Base-by-base conservation (phyloP, 2,329 filamentous ascomycete species). In the Pseudogymnoascus sp. region DNA sequence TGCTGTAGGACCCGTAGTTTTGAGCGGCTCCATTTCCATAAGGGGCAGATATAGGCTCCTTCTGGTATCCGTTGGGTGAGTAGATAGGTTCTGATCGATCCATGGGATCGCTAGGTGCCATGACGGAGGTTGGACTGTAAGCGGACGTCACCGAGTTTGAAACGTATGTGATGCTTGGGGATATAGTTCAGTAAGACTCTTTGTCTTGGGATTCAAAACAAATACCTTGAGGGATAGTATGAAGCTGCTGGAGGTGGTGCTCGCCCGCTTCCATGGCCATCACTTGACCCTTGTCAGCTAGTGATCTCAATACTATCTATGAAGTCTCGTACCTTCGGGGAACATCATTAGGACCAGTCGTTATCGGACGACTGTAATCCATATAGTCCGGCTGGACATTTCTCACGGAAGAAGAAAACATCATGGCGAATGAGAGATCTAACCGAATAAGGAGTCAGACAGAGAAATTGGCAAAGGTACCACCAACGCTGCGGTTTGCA, bases 161-260 rank as follows among this genome's bases (percentile, higher is more conserved):
- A 59, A 63, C 63, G 61, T 73, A 73, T 50, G 69, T 59, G 25
- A 66, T 66, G 62, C 72, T 73, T 72, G 62, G 62, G 67, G 38
- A 59, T 66, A 62, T 61, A 59, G 60, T 70, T 73, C 65, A 72
- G 71, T 67, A 62, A 25, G 59, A 60, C 35, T 62, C 63, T 67
- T 68, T 62, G 42, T 42, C 65, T 65, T 59, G 60, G 64, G 63
- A 64, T 62, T 60, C 47, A 61, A 65, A 62, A 47, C 23, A 64
- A 62, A 70, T 71, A 73, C 72, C 72, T 73, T 56, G 69, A 67
- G 23, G 71, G 65, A 66, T 72, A 72, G 61, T 68, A 72, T 42
- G 66, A 56, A 11, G n/a, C 72, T 69, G 62, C 69, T 66, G 62
- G 40, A 44, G 37, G 25, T 62, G 35, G 59, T 44, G 21, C 35